A percentile compares a stretch with the other conserved stretches of the same genome.
phyloP scores from a whole-genome alignment of 2,329 filamentous ascomycete species.

The Podosphaera fusca region DNA sequence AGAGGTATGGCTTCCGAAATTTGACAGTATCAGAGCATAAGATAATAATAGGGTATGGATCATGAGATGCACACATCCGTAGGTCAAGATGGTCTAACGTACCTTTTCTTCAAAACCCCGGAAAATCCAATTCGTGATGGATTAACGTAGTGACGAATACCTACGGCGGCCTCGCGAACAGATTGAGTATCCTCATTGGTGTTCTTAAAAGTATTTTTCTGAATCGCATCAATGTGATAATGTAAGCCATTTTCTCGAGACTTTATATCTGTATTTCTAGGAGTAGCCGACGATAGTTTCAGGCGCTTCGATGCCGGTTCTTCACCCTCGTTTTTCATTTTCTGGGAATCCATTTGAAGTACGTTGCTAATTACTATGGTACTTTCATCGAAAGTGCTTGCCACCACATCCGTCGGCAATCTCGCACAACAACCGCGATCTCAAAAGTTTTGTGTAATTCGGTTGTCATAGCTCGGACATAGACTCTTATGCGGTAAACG shows the following conservation, averaged over 20 bases:
- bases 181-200: conserved; percentile 1
- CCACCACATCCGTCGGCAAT: too few relatives aligned
- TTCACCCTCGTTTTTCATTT: neutral
- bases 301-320: neutral
- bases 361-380: too few relatives aligned
- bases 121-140: conserved; percentile 32
- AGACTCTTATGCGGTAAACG: too few relatives aligned
- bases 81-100: conserved; percentile 4
- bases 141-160: conserved; percentile 41
- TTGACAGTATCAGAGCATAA: neutral
- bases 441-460: too few relatives aligned
- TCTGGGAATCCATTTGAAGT: neutral
- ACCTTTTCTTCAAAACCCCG: conserved; percentile 46
- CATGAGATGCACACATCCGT: neutral
- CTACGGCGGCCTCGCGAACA: conserved; percentile 19
- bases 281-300: neutral
- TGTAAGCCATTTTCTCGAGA: neutral
- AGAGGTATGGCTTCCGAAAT: neutral
- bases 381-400: too few relatives aligned
- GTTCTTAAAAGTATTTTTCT: neutral
- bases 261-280: neutral
- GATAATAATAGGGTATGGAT: neutral
- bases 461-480: too few relatives aligned
- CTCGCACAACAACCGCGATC: too few relatives aligned
- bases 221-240: neutral